These are phyloP conservation scores for Solanum peruvianum DNA, from an alignment of 257 asterid species.

Conservation along the genomic window DNA sequence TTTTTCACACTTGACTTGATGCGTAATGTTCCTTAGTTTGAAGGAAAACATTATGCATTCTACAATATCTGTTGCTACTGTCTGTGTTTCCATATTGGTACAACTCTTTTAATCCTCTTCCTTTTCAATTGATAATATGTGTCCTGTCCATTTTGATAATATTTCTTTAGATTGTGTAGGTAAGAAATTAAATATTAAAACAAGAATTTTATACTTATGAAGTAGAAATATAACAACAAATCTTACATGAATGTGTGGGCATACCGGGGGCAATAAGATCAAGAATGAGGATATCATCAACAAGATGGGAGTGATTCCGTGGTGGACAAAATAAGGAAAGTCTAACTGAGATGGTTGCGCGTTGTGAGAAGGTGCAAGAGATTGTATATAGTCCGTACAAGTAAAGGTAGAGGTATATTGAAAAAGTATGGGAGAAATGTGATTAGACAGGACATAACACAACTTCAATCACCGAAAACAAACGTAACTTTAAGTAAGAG, in stretches of 20 bases:
- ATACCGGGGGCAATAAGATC: neutral
- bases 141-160: neutral
- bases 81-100: neutral
- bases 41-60: neutral
- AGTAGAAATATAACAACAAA: neutral
- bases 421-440: neutral
- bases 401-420: neutral
- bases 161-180: neutral
- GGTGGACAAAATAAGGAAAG: neutral
- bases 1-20: neutral
- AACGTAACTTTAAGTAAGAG: no score
- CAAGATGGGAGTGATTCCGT: neutral
- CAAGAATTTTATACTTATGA: neutral
- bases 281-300: neutral
- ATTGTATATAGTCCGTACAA: neutral
- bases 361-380: neutral
- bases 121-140: neutral
- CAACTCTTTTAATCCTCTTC: neutral
- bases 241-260: neutral
- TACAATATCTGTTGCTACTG: neutral
- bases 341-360: neutral
- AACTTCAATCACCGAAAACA: neutral
- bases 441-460: neutral
- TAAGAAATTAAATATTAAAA: neutral
- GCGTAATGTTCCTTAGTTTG: neutral